A percentile compares a stretch with the other conserved stretches of the same genome.
Conservation (phyloP, 495 filamentous ascomycete species). For the Hypoxylon perforatum region DNA sequence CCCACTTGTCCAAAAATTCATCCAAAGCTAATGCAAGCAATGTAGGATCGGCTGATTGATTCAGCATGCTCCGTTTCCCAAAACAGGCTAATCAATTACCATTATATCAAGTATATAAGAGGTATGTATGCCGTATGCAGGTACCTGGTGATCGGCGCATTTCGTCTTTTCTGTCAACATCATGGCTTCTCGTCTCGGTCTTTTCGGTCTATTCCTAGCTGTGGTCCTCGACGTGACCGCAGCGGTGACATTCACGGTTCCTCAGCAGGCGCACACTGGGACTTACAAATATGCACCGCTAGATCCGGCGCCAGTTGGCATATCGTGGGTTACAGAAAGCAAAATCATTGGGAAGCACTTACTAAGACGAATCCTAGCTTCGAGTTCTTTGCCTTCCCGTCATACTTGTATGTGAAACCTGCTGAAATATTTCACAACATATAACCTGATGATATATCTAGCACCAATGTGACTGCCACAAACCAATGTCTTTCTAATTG, state of each 20-base stretch:
- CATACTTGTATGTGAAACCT: too few species aligned
- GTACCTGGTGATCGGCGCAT: constrained; percentile 4
- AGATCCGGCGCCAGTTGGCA: constrained; percentile 62
- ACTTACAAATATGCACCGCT: constrained; percentile 50
- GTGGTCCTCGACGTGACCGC: constrained; percentile 17
- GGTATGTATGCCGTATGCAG: too few species aligned
- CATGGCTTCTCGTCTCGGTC: constrained; percentile 22
- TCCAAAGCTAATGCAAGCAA: constrained; percentile 13
- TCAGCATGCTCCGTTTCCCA: neutral
- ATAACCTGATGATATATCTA: too few species aligned
- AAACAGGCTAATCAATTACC: constrained; percentile 29
- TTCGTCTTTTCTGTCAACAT: constrained; percentile 6
- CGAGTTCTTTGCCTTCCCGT: constrained; percentile 71
- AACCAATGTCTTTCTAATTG: constrained; percentile 66
- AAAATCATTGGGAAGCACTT: neutral
- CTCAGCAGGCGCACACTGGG: constrained; percentile 43
- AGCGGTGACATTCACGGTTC: constrained; percentile 50
- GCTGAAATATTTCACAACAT: too few species aligned
- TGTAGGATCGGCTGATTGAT: constrained; percentile 5
- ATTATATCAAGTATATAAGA: too few species aligned
- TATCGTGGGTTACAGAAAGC: constrained; percentile 56
- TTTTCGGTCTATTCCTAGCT: constrained; percentile 24
- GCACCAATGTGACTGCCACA: constrained; percentile 63
- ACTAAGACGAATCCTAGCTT: constrained; percentile 46
- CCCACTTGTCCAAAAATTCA: constrained; percentile 15